These are phyloP conservation scores for Diaporthe sp. DNA, from an alignment of 2,329 filamentous ascomycete species.

Conservation along the genomic window DNA sequence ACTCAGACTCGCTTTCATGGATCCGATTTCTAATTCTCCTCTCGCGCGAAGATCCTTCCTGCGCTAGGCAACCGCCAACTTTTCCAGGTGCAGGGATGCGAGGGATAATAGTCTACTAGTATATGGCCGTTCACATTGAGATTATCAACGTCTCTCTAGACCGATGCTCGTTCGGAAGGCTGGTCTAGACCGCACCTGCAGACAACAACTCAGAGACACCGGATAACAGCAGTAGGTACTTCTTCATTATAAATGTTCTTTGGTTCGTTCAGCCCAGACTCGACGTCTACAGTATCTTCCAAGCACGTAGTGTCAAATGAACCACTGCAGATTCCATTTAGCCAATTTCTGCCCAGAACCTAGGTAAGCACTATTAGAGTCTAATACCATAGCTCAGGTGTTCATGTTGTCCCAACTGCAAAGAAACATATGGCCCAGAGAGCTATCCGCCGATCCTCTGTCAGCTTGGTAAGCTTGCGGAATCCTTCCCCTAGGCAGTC, in stretches of 20 bases:
- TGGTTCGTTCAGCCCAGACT: too few species aligned
- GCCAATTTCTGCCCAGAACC: too few species aligned
- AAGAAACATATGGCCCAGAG: neutral
- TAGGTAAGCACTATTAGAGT: neutral
- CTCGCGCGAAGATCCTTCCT: neutral
- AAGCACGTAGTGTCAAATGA: too few species aligned
- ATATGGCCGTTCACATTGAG: neutral
- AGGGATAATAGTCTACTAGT: neutral
- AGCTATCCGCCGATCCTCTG: neutral
- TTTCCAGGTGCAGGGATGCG: neutral
- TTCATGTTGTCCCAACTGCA: neutral
- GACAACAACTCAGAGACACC: too few species aligned
- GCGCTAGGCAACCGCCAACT: slow-evolving; percentile 22
- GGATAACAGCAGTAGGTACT: too few species aligned
- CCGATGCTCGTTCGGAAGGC: too few species aligned
- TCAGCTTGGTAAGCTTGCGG: slow-evolving; percentile 1
- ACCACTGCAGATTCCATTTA: too few species aligned
- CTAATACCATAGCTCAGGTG: neutral
- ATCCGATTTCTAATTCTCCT: slow-evolving; percentile 13
- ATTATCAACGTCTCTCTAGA: neutral
- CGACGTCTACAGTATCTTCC: neutral
- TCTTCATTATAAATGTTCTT: too few species aligned
- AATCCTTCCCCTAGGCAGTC: neutral
- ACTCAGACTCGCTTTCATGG: neutral
- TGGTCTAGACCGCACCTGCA: neutral